phyloP scores from a whole-genome alignment of 768 basidiomycete genomes.

The Aureoboletus auriporus region DNA sequence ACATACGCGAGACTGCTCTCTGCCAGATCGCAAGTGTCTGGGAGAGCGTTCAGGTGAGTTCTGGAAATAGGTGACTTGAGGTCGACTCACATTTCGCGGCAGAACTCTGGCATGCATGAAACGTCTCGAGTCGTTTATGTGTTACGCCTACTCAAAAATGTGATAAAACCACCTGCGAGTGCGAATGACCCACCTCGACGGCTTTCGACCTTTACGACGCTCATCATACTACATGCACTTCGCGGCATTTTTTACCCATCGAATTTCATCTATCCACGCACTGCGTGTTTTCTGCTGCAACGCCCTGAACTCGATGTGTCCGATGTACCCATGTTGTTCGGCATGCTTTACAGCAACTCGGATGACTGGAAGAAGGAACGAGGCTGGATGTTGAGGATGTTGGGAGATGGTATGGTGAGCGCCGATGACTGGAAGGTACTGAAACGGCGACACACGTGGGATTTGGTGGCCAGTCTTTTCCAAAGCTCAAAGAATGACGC shows the following conservation, averaged over 20 bases:
- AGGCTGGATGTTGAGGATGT: slow-evolving; percentile 82
- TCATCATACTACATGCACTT: slow-evolving; percentile 80
- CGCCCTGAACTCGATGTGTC: slow-evolving; percentile 72
- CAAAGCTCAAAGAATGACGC: slow-evolving; percentile 58
- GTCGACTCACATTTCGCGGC: not conserved
- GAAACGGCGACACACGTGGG: slow-evolving; percentile 83
- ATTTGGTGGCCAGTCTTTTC: slow-evolving; percentile 78
- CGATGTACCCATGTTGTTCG: slow-evolving; percentile 90
- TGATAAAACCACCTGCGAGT: slow-evolving; percentile 21
- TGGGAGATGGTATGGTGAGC: slow-evolving; percentile 76
- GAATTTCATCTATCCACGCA: slow-evolving; percentile 83
- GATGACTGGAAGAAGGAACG: slow-evolving; percentile 86
- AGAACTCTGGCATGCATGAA: slow-evolving; percentile 74
- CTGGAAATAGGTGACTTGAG: not conserved
- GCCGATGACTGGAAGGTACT: slow-evolving; percentile 79
- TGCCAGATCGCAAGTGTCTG: slow-evolving; percentile 60
- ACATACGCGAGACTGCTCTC: slow-evolving; percentile 57
- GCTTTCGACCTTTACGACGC: slow-evolving; percentile 72
- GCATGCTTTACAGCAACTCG: slow-evolving; percentile 74
- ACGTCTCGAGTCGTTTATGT: slow-evolving; percentile 69
- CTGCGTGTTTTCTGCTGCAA: slow-evolving; percentile 86
- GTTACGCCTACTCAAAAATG: slow-evolving; percentile 39
- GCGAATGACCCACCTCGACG: slow-evolving; percentile 52
- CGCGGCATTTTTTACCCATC: slow-evolving; percentile 83
- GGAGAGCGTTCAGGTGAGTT: slow-evolving; percentile 58